These are phyloP conservation scores for Microsporum audouinii DNA, from an alignment of 2,329 filamentous ascomycete species.

Conservation along the genomic window DNA sequence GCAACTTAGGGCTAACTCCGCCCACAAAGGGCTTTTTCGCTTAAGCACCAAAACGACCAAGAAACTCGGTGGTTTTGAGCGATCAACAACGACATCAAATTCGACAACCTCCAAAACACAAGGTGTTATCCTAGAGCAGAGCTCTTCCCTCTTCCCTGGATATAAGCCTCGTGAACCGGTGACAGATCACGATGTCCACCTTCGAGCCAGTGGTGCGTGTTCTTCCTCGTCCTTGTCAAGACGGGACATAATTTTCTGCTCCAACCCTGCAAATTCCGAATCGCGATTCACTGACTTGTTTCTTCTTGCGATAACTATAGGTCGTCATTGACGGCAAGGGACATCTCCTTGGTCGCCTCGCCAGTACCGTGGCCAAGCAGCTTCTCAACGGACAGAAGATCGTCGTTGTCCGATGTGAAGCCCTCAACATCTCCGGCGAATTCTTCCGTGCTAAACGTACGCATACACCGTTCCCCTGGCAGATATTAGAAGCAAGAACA, in stretches of 20 bases:
- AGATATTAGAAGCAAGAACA: background rate
- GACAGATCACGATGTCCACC: constrained; percentile 50
- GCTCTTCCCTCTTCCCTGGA: constrained; percentile 30
- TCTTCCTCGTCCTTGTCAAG: background rate
- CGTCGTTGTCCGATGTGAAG: constrained; percentile 96
- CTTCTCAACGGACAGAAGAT: constrained; percentile 99
- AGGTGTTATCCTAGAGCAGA: constrained; percentile 32
- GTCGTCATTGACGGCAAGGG: constrained; percentile 99
- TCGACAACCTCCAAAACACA: constrained; percentile 34
- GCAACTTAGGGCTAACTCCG: constrained; percentile 29
- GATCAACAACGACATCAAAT: constrained; percentile 36
- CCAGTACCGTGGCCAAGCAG: constrained; percentile 97
- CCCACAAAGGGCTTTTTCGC: constrained; percentile 5
- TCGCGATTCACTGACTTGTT: constrained; percentile 25
- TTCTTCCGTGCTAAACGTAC: constrained; percentile 99
- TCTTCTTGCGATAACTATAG: constrained; percentile 40
- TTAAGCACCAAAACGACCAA: constrained; percentile 21
- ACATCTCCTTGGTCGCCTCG: constrained; percentile 97
- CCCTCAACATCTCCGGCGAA: constrained; percentile 99
- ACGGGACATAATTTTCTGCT: background rate
- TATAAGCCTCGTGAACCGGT: constrained; percentile 33
- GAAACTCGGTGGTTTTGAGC: constrained; percentile 33
- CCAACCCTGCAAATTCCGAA: background rate
- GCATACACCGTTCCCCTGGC: constrained; percentile 31
- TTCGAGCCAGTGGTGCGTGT: constrained; percentile 55